Base-by-base conservation (phyloP, 495 filamentous ascomycete genomes). In the Evansstolkia leycettana region DNA sequence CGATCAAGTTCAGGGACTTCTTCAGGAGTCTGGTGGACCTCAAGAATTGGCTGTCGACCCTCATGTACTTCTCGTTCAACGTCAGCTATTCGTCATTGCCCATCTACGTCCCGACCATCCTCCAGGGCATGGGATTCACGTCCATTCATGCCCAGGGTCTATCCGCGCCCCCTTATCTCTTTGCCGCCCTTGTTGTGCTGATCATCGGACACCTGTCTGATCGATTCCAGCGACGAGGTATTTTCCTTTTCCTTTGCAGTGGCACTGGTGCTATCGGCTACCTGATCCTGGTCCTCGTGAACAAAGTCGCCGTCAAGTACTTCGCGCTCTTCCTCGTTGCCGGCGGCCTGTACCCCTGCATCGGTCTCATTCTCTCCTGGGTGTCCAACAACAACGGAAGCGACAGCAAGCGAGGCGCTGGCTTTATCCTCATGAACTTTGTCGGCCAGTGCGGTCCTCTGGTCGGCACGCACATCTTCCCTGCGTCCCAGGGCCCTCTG, bases 401-500 rank as follows among this genome's bases (percentile, higher is more conserved):
- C 5, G 20, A 23, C 20, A 5, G 5, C 5, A 23, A 23, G 20
- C 20, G 20, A 4, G 20, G 5, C 5, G 20, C 5, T 4, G 20
- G 5, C 5, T 9, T 23, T 4, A 9, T 9, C 48, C 31, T 34
- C 2, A 39, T 36, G 9, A 44, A 45, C 3, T 46, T 42, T 1
- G 38, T 49, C 2, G 41, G 45, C 0, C 43, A 47, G 17, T 23
- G 20, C 20, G 20, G 20, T 4, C 20, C 20, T 2, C 39, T 80
- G 0, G 48, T 82, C 9, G 75, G 76, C 0, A 76, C 72, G 12
- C 58, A 72, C 14, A 32, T 76, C 10, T 81, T 75, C 44, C 73
- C 74, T 1, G 38, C 39, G 0, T 39, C 36, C 2, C 62, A 78
- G 7, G 48, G 35, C 7, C 75, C 75, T 8, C 69, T 65, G 19